Evolutionary conservation across 441 rosid genomes (phyloP), one percentile per base, ranked within the genome.

Genomic region (Arabidopsis lyrata): DNA sequence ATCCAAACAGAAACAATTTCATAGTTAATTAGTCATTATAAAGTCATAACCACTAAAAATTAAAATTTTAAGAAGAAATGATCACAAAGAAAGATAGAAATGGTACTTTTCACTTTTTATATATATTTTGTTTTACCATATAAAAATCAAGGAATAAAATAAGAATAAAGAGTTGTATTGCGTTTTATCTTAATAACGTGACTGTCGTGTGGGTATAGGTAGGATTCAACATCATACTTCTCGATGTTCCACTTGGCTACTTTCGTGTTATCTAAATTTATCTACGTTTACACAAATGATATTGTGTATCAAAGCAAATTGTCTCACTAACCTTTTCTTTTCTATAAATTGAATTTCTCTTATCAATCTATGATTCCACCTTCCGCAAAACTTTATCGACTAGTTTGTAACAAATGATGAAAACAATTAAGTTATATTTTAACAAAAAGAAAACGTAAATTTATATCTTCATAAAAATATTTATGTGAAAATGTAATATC

Each of bases 221-320:
- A 57, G 66, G 77, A 74, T 65, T 74, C 72, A 74, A 57, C 78
- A 66, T 74, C 54, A 66, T 66, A 66, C 22, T 66, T 74, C 36
- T 66, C 13, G 35, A 65, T 66, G 54, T 58, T 58, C 67, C 78
- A 73, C 71, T 44, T 56, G 29, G 64, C 58, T 64, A 73, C 71
- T 73, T 73, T 64, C 49, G 32, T 44, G 27, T 73, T 45, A 73
- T 64, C 58, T 73, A 63, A 63, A 53, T 32, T 41, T 47, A 58
- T 74, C 72, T n/a, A 74, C 60, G 49, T 38, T 18, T 65, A 74
- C 27, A 36, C 57, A 36, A 47, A 58, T n/a, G 9, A 57, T 47
- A 45, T 64, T 29, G 27, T 29, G 27, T 27, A 65, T 57, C 44
- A 57, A 42, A 44, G n/a, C 36, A 20, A 42, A 31, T 5, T 38